These are phyloP conservation scores for Rhodotorula sp. DNA, from an alignment of 1,284 basidiomycete species.

Conservation along the genomic window DNA sequence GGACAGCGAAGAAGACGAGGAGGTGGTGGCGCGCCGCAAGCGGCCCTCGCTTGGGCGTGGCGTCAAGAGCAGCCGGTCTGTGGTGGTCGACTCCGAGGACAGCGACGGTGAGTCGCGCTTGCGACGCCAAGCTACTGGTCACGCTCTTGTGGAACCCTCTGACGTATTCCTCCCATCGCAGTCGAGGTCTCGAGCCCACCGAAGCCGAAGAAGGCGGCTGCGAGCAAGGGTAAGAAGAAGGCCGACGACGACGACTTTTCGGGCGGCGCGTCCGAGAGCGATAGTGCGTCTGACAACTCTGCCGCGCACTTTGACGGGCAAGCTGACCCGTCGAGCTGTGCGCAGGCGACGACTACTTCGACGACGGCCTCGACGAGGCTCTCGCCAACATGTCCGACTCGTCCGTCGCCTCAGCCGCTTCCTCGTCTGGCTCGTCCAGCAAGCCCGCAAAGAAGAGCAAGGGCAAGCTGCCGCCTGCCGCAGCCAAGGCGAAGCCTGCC, in stretches of 20 bases:
- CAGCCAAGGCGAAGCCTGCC: slow-evolving; percentile 11
- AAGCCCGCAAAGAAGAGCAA: slow-evolving; percentile 12
- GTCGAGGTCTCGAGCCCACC: background rate
- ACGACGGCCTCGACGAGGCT: slow-evolving; percentile 38
- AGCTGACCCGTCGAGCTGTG: background rate
- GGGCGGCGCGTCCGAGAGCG: slow-evolving; percentile 1
- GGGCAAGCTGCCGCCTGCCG: slow-evolving; percentile 19
- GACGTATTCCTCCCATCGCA: background rate
- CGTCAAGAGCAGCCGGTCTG: background rate
- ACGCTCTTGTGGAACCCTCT: background rate
- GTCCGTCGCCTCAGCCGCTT: slow-evolving; percentile 24
- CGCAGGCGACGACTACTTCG: slow-evolving; percentile 40
- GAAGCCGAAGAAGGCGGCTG: background rate
- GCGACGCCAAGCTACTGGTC: background rate
- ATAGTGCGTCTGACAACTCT: background rate
- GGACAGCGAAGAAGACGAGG: slow-evolving; percentile 28
- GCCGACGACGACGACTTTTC: slow-evolving; percentile 33
- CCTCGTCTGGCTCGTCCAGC: slow-evolving; percentile 7
- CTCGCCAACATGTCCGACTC: slow-evolving; percentile 38
- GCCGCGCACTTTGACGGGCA: too few species aligned
- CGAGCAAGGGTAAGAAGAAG: slow-evolving; percentile 21
- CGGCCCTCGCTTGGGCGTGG: slow-evolving; percentile 12
- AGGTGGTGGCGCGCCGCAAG: slow-evolving; percentile 14
- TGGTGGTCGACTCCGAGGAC: slow-evolving; percentile 42
- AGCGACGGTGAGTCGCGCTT: slow-evolving; percentile 12